Conservation (phyloP, 495 filamentous ascomycete genomes). For the Penicillium roqueforti region DNA sequence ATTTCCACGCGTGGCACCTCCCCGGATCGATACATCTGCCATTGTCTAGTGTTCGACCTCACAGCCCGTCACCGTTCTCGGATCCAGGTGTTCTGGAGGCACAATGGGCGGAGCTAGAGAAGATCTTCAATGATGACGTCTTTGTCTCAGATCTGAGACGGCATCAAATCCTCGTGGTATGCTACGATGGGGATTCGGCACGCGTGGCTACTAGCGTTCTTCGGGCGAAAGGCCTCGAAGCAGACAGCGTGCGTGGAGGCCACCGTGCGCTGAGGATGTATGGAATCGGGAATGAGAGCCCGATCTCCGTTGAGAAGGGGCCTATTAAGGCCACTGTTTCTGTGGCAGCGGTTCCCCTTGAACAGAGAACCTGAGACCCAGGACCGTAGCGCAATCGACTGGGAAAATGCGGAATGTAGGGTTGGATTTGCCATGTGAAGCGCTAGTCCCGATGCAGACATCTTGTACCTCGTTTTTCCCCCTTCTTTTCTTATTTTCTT, state of each 20-base stretch:
- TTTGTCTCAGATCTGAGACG: conserved; percentile 24
- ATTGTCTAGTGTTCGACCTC: conserved; percentile 27
- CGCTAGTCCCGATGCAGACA: conserved; percentile 17
- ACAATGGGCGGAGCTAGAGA: conserved; percentile 45
- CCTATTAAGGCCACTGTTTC: conserved; percentile 18
- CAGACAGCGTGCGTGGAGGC: conserved; percentile 48
- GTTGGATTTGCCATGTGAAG: conserved; percentile 16
- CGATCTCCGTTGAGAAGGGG: conserved; percentile 4
- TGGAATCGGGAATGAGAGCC: conserved; percentile 23
- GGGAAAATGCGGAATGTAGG: conserved; percentile 20
- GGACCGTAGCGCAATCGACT: neutral
- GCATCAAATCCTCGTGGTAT: conserved; percentile 45
- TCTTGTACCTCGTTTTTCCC: neutral
- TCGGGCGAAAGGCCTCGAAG: conserved; percentile 46
- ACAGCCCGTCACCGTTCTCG: conserved; percentile 43
- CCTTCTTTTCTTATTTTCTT: neutral
- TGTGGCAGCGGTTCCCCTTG: conserved; percentile 22
- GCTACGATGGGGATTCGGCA: conserved; percentile 51
- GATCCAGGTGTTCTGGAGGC: conserved; percentile 40
- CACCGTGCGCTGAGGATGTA: conserved; percentile 29
- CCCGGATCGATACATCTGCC: conserved; percentile 45
- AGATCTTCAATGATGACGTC: conserved; percentile 28
- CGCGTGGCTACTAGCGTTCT: conserved; percentile 51
- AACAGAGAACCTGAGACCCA: neutral
- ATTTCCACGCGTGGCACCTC: conserved; percentile 43